Evolutionary conservation across 768 basidiomycete genomes (phyloP).

Genomic region (Auricularia sp.): DNA sequence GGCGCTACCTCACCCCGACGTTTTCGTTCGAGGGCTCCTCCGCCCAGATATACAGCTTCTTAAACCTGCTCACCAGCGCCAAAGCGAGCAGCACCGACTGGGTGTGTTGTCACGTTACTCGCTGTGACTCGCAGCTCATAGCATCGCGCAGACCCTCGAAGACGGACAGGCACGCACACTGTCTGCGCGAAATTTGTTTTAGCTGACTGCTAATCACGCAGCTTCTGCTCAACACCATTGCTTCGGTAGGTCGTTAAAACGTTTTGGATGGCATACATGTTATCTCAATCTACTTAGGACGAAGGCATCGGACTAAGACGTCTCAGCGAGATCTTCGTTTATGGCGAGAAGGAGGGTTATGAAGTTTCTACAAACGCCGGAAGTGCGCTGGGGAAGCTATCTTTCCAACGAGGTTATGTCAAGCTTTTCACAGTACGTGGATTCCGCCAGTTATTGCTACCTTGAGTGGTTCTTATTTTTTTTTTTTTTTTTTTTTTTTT

Average conservation of each 20-base stretch:
- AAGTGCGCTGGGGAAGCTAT: constrained; percentile 28
- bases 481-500: background rate
- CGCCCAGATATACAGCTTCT: constrained; percentile 38
- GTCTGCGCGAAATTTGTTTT: too few relatives aligned
- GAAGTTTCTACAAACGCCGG: constrained; percentile 32
- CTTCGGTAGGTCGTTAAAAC: constrained; percentile 23
- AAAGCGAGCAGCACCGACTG: constrained; percentile 9
- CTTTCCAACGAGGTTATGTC: constrained; percentile 50
- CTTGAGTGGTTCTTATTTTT: constrained; percentile 3
- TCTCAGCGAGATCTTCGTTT: constrained; percentile 40
- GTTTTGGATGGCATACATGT: background rate
- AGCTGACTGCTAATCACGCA: constrained; percentile 9
- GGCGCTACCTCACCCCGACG: constrained; percentile 32
- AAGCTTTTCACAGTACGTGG: constrained; percentile 40
- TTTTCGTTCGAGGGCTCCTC: constrained; percentile 32
- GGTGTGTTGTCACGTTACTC: constrained; percentile 13
- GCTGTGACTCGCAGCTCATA: constrained; percentile 12
- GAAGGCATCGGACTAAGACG: constrained; percentile 37
- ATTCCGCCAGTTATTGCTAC: background rate
- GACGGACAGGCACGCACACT: constrained; percentile 37
- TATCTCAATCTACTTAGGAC: constrained; percentile 21
- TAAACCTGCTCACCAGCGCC: constrained; percentile 12
- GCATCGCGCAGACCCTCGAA: constrained; percentile 29
- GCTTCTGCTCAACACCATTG: constrained; percentile 31
- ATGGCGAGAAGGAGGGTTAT: constrained; percentile 16